Evolutionary conservation across 371 early-diverging fungal species (phyloP).

Genomic region (Chytridium lagenaria): DNA sequence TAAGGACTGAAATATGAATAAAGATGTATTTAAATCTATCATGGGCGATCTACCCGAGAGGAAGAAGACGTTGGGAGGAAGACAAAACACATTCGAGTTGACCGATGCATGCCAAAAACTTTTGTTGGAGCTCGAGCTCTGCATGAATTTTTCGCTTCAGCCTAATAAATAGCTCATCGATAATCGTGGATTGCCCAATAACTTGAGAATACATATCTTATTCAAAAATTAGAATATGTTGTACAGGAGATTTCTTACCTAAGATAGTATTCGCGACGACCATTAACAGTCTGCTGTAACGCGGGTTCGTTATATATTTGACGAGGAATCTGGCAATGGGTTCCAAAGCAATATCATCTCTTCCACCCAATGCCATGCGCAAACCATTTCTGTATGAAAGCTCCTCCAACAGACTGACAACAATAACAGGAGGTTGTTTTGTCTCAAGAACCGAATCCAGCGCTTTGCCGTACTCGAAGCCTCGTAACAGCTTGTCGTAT

Average conservation of each 20-base stretch:
- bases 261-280: slow-evolving; percentile 77
- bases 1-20: not conserved
- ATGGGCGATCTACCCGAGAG: not conserved
- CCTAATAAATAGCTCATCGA: slow-evolving; percentile 65
- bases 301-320: slow-evolving; percentile 77
- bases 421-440: slow-evolving; percentile 29
- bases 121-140: slow-evolving; percentile 79
- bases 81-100: slow-evolving; percentile 74
- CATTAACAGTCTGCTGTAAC: slow-evolving; percentile 75
- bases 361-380: slow-evolving; percentile 76
- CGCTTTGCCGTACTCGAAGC: slow-evolving; percentile 87
- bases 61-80: slow-evolving; percentile 8
- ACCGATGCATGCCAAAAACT: slow-evolving; percentile 74
- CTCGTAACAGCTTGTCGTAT: slow-evolving; percentile 81
- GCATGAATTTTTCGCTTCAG: slow-evolving; percentile 69
- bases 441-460: slow-evolving; percentile 69
- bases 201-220: slow-evolving; percentile 84
- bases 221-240: not conserved
- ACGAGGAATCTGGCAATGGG: slow-evolving; percentile 81
- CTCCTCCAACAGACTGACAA: slow-evolving; percentile 83
- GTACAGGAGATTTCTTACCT: slow-evolving; percentile 56
- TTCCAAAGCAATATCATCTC: slow-evolving; percentile 85
- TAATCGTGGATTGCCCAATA: slow-evolving; percentile 76
- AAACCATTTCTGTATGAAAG: slow-evolving; percentile 86
- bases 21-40: not conserved